phyloP scores from a whole-genome alignment of 805 yeast species.

The Sugiyamaella floridensis region DNA sequence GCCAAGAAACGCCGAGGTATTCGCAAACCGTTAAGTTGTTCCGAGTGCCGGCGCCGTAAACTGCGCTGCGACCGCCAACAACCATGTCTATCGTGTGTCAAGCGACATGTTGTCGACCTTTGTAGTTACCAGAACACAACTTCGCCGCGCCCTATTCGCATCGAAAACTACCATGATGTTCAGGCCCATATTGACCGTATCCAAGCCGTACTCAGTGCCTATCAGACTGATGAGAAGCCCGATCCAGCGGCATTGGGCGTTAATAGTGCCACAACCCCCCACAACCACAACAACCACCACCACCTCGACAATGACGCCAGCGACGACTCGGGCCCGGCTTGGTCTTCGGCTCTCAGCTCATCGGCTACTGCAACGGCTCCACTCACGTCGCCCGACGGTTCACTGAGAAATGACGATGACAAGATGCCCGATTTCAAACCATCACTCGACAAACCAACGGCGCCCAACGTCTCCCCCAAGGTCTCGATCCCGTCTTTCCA shows the following conservation, averaged over 20 bases:
- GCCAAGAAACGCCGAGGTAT: slow-evolving; percentile 10
- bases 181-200: slow-evolving; percentile 3
- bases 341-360: neutral
- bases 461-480: neutral
- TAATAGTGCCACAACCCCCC: no score
- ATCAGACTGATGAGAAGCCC: neutral
- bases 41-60: slow-evolving; percentile 11
- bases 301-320: neutral
- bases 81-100: slow-evolving; percentile 9
- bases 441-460: neutral
- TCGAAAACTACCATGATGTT: slow-evolving; percentile 1
- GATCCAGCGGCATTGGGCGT: neutral
- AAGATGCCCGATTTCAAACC: neutral
- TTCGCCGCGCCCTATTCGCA: neutral
- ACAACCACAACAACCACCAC: neutral
- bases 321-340: neutral
- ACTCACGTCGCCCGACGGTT: neutral
- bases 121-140: slow-evolving; percentile 4
- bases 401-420: neutral
- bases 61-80: slow-evolving; percentile 4
- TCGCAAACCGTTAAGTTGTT: slow-evolving; percentile 9
- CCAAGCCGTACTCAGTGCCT: neutral
- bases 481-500: slow-evolving; percentile 4
- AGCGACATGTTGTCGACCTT: neutral
- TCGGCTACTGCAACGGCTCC: neutral